Base-by-base conservation (phyloP, 164 flowering plant genomes). In the Dillenia suffruticosa region DNA sequence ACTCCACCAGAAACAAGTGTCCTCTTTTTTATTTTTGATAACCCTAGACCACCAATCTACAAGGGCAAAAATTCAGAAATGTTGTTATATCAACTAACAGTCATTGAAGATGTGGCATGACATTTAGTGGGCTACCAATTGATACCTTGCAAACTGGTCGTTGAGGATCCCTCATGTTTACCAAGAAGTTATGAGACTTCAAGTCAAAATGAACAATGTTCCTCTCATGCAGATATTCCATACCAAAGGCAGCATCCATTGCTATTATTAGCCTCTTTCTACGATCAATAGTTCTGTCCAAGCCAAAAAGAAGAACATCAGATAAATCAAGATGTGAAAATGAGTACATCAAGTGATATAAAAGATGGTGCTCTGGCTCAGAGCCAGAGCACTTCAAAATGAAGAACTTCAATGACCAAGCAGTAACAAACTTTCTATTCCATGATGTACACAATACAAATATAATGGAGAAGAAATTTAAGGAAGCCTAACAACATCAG, bases 231-330 rank as follows among this genome's bases (percentile, higher is more conserved):
- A 82, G 65, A 48, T 82, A 82, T 60, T 76, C 80, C 83, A 82
- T 77, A 0, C 86, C 86, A 77, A 77, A 77, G 46, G 86, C 81
- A 15, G 81, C 77, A 66, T 77, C 82, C 82, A 76, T 82, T n/a
- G 86, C 79, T 61, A 80, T 68, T 6, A 80, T 76, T 47, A 80
- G 44, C 72, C 81, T 74, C 74, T 80, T 82, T 24, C 82, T 75
- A 45, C 80, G 86, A 72, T 82, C 86, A 70, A 82, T 70, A 22
- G 74, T 73, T 66, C 82, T 78, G 72, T 49, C 50, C 40, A 63
- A 9, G 9, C 3, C 52, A 63, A 57, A 4, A 14, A 62, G 10
- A n/a, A 47, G 8, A n/a, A 10, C 3, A 19, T 45, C 11, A 14
- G 51, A 58, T 24, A 19, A 49, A 14, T 1, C 26, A 9, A 4